These are phyloP conservation scores for Coemansia aciculifera DNA, from an alignment of 192 early-diverging fungal species.

Conservation along the genomic window DNA sequence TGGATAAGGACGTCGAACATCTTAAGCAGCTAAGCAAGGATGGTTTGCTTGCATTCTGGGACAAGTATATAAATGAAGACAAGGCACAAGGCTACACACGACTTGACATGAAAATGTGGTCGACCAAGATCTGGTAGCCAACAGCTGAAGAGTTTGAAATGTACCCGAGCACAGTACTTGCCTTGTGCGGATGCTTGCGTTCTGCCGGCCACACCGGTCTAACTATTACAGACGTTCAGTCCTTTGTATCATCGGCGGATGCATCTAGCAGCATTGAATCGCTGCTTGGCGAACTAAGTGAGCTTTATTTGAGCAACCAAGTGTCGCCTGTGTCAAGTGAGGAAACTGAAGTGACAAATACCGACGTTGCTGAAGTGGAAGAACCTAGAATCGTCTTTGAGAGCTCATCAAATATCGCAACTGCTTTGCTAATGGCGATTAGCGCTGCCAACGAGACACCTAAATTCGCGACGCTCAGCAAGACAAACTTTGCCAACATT, in stretches of 20 bases:
- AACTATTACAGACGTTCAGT: neutral
- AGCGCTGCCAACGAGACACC: neutral
- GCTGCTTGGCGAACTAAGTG: neutral
- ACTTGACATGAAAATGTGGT: neutral
- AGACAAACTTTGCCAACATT: too few species aligned
- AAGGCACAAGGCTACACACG: conserved; percentile 9
- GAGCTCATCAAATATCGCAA: neutral
- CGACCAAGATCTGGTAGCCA: too few species aligned
- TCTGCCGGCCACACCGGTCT: neutral
- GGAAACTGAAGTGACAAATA: neutral
- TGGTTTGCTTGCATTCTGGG: conserved; percentile 32
- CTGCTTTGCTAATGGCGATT: neutral
- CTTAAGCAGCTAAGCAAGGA: conserved; percentile 20
- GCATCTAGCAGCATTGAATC: neutral
- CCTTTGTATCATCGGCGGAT: neutral
- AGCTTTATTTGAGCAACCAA: neutral
- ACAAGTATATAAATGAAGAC: conserved; percentile 33
- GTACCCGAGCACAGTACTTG: too few species aligned
- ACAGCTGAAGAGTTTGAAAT: too few species aligned
- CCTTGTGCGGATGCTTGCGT: neutral
- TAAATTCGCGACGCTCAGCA: neutral
- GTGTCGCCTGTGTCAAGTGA: neutral
- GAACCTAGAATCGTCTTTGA: neutral
- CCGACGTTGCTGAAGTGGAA: neutral
- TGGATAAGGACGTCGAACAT: conserved; percentile 1